Evolutionary conservation across 306 rosid genomes (phyloP).

Genomic region (Medicago truncatula): MtrunA17r5.0-ANR NC_053046.1:41301001-41301500

Average conservation of each 20-base stretch:
- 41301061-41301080: too few relatives aligned
- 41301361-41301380: slow-evolving; percentile 83
- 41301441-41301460: slow-evolving; percentile 8
- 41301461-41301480: slow-evolving; percentile 22
- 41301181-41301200: slow-evolving; percentile 30
- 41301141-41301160: slow-evolving; percentile 26
- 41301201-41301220: slow-evolving; percentile 32
- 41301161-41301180: slow-evolving; percentile 16
- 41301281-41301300: slow-evolving; percentile 33
- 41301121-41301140: slow-evolving; percentile 1
- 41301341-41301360: slow-evolving; percentile 94
- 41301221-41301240: slow-evolving; percentile 7
- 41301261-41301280: slow-evolving; percentile 28
- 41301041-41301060: neutral
- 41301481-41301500: slow-evolving; percentile 15
- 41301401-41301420: slow-evolving; percentile 77
- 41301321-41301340: slow-evolving; percentile 84
- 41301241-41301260: slow-evolving; percentile 11
- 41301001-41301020: slow-evolving; percentile 12
- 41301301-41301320: slow-evolving; percentile 29
- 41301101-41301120: too few relatives aligned
- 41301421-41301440: slow-evolving; percentile 14
- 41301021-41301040: slow-evolving; percentile 20
- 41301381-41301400: slow-evolving; percentile 83
- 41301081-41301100: too few relatives aligned